Conservation (phyloP, 805 yeast species). For the Yarrowia porcina region DNA sequence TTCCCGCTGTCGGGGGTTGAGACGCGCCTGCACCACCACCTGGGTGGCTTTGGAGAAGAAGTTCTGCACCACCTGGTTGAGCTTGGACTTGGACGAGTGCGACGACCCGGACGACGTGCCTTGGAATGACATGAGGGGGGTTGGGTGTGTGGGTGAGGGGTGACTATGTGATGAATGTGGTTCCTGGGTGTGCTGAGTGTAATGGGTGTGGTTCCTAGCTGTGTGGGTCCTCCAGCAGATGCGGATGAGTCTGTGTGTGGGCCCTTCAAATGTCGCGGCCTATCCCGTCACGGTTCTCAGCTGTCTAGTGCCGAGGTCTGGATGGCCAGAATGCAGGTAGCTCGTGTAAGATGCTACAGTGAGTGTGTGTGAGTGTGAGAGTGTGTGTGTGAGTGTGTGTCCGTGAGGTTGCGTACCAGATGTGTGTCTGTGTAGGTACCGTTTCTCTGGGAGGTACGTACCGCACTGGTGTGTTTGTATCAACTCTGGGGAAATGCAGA, state of each 20-base stretch:
- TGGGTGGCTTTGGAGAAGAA: conserved; percentile 43
- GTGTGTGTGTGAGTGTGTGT: background rate
- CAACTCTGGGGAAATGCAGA: too few relatives aligned
- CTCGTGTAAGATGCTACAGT: too few relatives aligned
- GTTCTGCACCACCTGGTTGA: conserved; percentile 40
- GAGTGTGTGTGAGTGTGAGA: background rate
- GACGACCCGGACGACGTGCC: conserved; percentile 10
- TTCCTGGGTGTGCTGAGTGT: background rate
- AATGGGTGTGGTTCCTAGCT: background rate
- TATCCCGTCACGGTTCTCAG: too few relatives aligned
- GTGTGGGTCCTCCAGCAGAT: background rate
- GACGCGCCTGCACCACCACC: conserved; percentile 38
- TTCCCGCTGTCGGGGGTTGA: conserved; percentile 30
- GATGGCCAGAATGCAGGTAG: too few relatives aligned
- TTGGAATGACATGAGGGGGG: background rate
- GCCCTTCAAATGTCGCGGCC: too few relatives aligned
- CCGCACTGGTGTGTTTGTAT: too few relatives aligned
- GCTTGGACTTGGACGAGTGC: conserved; percentile 22
- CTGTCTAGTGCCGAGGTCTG: too few relatives aligned
- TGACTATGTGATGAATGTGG: background rate
- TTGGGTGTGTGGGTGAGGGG: background rate
- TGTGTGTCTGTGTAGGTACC: too few relatives aligned
- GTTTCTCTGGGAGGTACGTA: too few relatives aligned
- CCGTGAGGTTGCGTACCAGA: too few relatives aligned
- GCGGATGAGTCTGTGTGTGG: background rate